Evolutionary conservation across 139 green algal species (phyloP).

Genomic region (Parachlorella kessleri): DNA sequence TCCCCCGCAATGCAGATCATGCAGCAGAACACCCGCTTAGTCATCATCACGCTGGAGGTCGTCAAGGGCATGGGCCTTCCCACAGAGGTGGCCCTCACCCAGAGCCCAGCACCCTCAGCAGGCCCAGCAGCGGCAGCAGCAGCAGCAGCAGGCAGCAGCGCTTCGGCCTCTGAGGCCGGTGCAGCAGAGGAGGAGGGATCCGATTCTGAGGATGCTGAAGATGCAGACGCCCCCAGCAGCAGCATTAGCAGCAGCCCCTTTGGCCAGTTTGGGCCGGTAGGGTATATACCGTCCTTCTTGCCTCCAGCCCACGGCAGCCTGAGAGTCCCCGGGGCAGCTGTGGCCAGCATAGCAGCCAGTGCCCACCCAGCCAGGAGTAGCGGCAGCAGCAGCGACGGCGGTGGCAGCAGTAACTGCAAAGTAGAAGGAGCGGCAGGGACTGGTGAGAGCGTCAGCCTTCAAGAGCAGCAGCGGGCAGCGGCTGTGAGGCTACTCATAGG

Average conservation of each 20-base stretch:
- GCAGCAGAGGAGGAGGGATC: neutral
- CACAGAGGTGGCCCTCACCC: constrained; percentile 21
- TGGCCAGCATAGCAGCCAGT: neutral
- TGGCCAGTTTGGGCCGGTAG: neutral
- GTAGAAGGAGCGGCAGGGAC: too few relatives aligned
- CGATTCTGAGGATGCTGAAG: neutral
- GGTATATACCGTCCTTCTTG: neutral
- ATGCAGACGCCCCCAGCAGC: neutral
- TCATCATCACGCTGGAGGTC: constrained; percentile 67
- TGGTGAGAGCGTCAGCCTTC: neutral
- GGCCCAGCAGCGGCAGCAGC: neutral
- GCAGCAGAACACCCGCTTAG: constrained; percentile 70
- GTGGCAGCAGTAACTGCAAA: too few relatives aligned
- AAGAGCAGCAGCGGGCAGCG: constrained; percentile 18
- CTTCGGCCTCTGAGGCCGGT: neutral
- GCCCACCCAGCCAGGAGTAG: neutral
- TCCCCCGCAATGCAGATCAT: constrained; percentile 25
- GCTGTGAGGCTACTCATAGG: constrained; percentile 65
- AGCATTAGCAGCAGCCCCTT: neutral
- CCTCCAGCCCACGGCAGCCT: too few relatives aligned
- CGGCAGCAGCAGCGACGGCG: too few relatives aligned
- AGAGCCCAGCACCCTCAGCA: neutral
- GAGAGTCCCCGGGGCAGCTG: neutral
- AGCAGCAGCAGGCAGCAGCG: neutral
- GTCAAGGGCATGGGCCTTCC: constrained; percentile 33